Evolutionary conservation across 768 basidiomycete genomes (phyloP), one percentile per base, ranked within the genome.

Genomic region (Macrocybe gigantea): DNA sequence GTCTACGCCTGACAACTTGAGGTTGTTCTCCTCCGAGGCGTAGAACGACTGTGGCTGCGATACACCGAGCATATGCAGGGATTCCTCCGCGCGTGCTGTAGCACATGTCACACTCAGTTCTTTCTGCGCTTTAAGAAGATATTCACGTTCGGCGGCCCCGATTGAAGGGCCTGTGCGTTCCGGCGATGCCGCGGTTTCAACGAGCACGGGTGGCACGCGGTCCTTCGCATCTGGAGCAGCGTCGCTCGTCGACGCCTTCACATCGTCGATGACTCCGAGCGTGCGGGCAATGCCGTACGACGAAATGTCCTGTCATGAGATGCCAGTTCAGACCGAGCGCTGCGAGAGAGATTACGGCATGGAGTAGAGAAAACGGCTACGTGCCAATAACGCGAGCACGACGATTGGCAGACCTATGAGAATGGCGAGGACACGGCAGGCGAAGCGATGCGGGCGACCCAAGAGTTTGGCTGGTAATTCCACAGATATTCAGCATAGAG

Each of bases 281-380:
- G 87, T 90, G 49, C 88, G 82, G 9, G 85, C 89, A 59, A 92
- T 86, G 49, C 82, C 79, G 56, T 91, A 92, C 13, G 89, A 87
- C 2, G 80, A 71, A 47, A 91, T 79, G 61, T 92, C 88, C 88
- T 91, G 58, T 5, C 32, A 33, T 33, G 15, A 44, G 9, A 13
- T 32, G 29, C 44, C 36, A 22, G 6, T 22, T 22, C 2, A 22
- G 22, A 22, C 22, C 22, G 4, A 22, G 22, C n/a, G n/a, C n/a
- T n/a, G 4, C 22, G 22, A 22, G 50, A 48, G 12, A 53, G 40
- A 53, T 14, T 37, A 30, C 51, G 51, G 42, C 37, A 51, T 41
- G 50, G 22, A 33, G 51, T 38, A 47, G 52, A 44, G 44, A 30
- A 51, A 39, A 48, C 7, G 44, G 6, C 7, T 48, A 70, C 80